Evolutionary conservation across 768 basidiomycete species (phyloP), one percentile per base, ranked within the genome.

Genomic region (Hortiboletus flavorubellus): DNA sequence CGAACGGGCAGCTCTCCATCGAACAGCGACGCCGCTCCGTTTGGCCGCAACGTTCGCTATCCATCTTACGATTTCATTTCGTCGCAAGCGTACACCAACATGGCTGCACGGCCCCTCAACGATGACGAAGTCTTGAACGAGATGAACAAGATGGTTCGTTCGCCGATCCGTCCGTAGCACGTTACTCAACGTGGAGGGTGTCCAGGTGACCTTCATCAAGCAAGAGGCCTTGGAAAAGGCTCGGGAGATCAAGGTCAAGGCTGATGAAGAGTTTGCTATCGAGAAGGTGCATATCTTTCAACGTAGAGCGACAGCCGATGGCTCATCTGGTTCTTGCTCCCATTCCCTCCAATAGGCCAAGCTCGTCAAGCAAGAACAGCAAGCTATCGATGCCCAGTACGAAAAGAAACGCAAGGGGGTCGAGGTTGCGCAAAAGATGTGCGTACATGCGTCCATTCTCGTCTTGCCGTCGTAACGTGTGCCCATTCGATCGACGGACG

Each of bases 191-290:
- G 30, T 52, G 7, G 33, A 38, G 35, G 12, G 43, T 31, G 15
- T 59, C 33, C 70, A 96, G 95, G 92, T 96, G 45, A 87, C 93
- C 50, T 98, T 98, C 80, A 98, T 98, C 81, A 96, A 92, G 75
- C 97, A 98, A 69, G 97, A 99, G 74, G 96, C 96, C 5, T 73
- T 91, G 60, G 96, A 99, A 78, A 99, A 99, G 76, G 95, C 93
- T 1, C 80, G 97, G 8, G 97, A 99, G 75, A 94, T 99, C 58
- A 87, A 82, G 60, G 93, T 98, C 56, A 99, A 99, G 73, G 96
- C 97, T 0, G 94, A 99, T 59, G 95, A 98, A 72, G 96, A 99
- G 75, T 98, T 98, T 68, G 90, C 96, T 18, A 98, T 99, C 62
- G 97, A 99, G 72, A 99, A 99, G 83, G 95, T 86, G 29, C 46